A percentile compares a stretch with the other conserved stretches of the same genome.
Evolutionary conservation across 495 filamentous ascomycete genomes (phyloP).

Genomic region (Podospora pseudocomata): DNA sequence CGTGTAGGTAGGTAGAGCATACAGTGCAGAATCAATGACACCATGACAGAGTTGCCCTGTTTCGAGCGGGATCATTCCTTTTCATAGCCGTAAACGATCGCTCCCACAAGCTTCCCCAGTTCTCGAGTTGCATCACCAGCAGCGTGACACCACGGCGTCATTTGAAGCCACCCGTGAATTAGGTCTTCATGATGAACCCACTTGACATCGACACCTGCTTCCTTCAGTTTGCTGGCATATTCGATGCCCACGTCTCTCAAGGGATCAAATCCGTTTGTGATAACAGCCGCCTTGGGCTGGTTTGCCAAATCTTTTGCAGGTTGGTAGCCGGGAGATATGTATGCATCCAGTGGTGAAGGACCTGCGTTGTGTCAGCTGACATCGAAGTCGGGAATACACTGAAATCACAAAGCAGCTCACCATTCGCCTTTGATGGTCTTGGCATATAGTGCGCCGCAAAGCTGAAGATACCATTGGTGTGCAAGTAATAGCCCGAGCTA

Average conservation of each 20-base stretch:
- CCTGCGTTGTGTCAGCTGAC: neutral
- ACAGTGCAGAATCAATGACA: neutral
- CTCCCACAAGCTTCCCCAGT: neutral
- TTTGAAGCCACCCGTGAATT: conserved; percentile 37
- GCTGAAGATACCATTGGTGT: conserved; percentile 39
- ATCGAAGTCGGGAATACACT: neutral
- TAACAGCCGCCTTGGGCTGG: conserved; percentile 30
- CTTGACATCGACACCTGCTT: conserved; percentile 28
- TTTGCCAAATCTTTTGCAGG: conserved; percentile 12
- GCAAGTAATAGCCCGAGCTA: conserved; percentile 33
- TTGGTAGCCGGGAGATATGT: conserved; percentile 27
- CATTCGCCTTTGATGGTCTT: conserved; percentile 17
- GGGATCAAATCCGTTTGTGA: conserved; percentile 39
- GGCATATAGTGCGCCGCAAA: conserved; percentile 40
- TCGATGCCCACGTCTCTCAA: conserved; percentile 39
- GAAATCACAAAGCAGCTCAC: conserved; percentile 7
- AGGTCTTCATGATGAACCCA: conserved; percentile 35
- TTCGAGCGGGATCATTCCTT: neutral
- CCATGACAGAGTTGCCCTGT: neutral
- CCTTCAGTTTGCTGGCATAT: conserved; percentile 34
- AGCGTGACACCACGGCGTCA: conserved; percentile 36
- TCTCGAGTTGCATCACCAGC: conserved; percentile 25
- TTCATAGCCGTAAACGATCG: neutral
- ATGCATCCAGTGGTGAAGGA: conserved; percentile 20
- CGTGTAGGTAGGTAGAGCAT: neutral